Evolutionary conservation across 73 alveolate species (phyloP).

Genomic region (Uronychia setigera): DNA sequence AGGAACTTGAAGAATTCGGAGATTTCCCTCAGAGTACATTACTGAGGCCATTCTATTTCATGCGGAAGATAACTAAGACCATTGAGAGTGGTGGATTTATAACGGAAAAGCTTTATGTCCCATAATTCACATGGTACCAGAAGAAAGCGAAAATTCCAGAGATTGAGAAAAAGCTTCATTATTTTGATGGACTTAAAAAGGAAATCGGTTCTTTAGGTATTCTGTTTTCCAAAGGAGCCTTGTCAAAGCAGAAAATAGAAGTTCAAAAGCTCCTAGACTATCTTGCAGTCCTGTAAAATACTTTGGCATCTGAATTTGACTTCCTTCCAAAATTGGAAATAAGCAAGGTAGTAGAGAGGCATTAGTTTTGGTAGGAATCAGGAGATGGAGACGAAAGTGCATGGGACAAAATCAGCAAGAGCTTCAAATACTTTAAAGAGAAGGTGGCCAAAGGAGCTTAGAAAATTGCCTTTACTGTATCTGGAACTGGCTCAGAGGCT

Average conservation of each 20-base stretch:
- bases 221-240: constrained; percentile 26
- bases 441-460: constrained; percentile 58
- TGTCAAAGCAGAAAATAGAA: constrained; percentile 44
- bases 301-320: constrained; percentile 1
- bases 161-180: constrained; percentile 47
- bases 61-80: constrained; percentile 33
- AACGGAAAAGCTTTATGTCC: constrained; percentile 49
- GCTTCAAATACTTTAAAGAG: constrained; percentile 46
- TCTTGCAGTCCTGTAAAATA: constrained; percentile 26
- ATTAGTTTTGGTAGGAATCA: constrained; percentile 8
- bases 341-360: constrained; percentile 29
- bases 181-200: constrained; percentile 47
- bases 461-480: constrained; percentile 40
- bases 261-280: constrained; percentile 34
- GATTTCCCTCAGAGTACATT: constrained; percentile 16
- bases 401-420: constrained; percentile 40
- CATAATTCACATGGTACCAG: constrained; percentile 45
- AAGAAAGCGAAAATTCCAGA: constrained; percentile 57
- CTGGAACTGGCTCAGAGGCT: constrained; percentile 43
- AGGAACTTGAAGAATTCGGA: background rate
- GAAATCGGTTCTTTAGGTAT: constrained; percentile 41
- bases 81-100: constrained; percentile 33
- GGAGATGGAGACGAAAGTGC: constrained; percentile 34
- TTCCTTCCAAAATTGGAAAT: constrained; percentile 20
- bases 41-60: constrained; percentile 39